Base-by-base conservation (phyloP, 306 rosid species). In the Amphicarpaea edgeworthii region DNA sequence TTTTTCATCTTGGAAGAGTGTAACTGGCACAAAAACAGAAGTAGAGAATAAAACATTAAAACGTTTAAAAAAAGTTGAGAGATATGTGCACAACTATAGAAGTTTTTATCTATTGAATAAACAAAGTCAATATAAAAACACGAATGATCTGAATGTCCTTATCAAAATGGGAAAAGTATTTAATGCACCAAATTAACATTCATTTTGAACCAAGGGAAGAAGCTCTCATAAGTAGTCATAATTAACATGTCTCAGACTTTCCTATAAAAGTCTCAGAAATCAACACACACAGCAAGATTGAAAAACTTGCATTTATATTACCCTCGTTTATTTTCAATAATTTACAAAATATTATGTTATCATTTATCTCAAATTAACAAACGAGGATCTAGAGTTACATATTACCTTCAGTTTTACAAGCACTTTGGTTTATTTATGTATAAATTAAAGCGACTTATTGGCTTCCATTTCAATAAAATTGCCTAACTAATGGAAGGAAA, bases 401-500 rank as follows among this genome's bases (percentile, higher is more conserved):
- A 5, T 49, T 49, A n/a, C 1, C 55, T 49, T 16, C 5, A 47
- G 2, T 6, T 8, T n/a, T 49, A 3, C 0, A 16, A 62, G 47
- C 11, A 28, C 5, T 17, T 62, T 1, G 30, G 32, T 16, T 64
- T 40, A 38, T 40, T 40, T 40, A 40, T 40, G 28, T 38, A 20
- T 11, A 40, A 64, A n/a, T n/a, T n/a, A n/a, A n/a, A 11, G 14
- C 49, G 21, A 68, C 3, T 51, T 32, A 10, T 21, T 17, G 38
- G 4, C 15, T 38, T 76, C 15, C 6, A 40, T 66, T 66, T 65
- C 45, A 16, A 53, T 53, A 40, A 43, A 51, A 12, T 40, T 11
- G 46, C 73, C 20, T 24, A 40, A 40, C 14, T 58, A 58, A 5
- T 6, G 20, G 59, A 2, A 46, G 75, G 68, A 68, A 53, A 54